Evolutionary conservation across 495 filamentous ascomycete species (phyloP).

Genomic region (Podospora tetraspora): DNA sequence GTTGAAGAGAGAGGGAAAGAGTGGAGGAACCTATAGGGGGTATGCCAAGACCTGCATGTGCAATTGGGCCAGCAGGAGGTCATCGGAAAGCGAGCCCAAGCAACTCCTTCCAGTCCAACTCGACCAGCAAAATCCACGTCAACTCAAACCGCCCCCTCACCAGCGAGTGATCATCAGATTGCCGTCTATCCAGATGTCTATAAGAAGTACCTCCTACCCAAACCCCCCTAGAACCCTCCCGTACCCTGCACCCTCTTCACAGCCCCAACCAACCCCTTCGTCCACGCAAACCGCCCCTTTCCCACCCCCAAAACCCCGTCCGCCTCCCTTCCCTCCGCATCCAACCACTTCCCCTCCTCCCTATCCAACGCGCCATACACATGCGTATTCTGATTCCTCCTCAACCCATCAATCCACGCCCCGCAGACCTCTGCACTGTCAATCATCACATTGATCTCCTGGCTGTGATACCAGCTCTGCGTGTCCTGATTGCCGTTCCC

Average conservation of each 20-base stretch:
- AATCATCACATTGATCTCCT: slow-evolving; percentile 70
- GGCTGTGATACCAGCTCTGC: slow-evolving; percentile 72
- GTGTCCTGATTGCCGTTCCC: slow-evolving; percentile 77
- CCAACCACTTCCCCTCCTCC: slow-evolving; percentile 58
- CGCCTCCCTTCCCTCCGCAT: slow-evolving; percentile 50
- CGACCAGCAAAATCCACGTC: too few relatives aligned
- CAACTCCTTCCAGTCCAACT: too few relatives aligned
- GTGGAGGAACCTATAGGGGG: too few relatives aligned
- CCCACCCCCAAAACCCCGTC: slow-evolving; percentile 56
- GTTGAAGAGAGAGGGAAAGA: too few relatives aligned
- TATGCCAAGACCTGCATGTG: background rate
- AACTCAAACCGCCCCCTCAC: too few relatives aligned
- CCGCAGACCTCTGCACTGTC: slow-evolving; percentile 56
- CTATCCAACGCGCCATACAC: slow-evolving; percentile 52
- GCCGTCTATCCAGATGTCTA: background rate
- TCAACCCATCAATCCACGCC: slow-evolving; percentile 56
- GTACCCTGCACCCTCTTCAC: slow-evolving; percentile 56
- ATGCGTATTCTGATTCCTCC: slow-evolving; percentile 66
- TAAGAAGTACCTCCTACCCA: background rate
- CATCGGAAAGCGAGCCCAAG: too few relatives aligned
- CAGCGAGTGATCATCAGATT: background rate
- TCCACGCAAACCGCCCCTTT: slow-evolving; percentile 56
- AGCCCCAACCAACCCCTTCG: slow-evolving; percentile 56
- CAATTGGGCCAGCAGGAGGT: background rate
- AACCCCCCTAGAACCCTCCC: slow-evolving; percentile 48